phyloP scores from a whole-genome alignment of 1,284 basidiomycete genomes.

The Malassezia globosa region DNA sequence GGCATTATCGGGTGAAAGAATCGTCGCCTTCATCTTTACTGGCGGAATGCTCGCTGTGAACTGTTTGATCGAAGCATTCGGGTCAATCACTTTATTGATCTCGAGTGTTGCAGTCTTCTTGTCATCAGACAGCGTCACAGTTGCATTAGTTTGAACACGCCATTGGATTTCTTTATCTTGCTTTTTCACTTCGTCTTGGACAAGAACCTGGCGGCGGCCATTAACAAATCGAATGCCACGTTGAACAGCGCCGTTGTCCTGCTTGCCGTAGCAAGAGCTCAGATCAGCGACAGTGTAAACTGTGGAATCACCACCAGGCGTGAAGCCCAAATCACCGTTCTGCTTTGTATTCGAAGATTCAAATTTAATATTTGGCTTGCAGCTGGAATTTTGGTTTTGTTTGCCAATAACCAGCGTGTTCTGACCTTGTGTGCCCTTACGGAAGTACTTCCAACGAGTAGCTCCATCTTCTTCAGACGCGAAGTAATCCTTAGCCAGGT shows the following conservation, averaged over 20 bases:
- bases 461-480: constrained; percentile 26
- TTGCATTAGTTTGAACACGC: constrained; percentile 91
- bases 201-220: constrained; percentile 72
- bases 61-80: constrained; percentile 49
- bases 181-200: constrained; percentile 48
- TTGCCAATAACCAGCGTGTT: constrained; percentile 76
- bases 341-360: constrained; percentile 60
- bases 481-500: constrained; percentile 52
- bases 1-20: constrained; percentile 57
- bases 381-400: constrained; percentile 68
- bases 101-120: constrained; percentile 56
- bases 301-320: constrained; percentile 60
- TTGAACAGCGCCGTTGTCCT: constrained; percentile 54
- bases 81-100: constrained; percentile 53
- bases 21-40: constrained; percentile 50
- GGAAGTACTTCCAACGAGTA: constrained; percentile 54
- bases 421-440: constrained; percentile 91
- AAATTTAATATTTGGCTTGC: constrained; percentile 56
- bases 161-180: constrained; percentile 56
- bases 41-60: constrained; percentile 3
- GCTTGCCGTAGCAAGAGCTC: constrained; percentile 63
- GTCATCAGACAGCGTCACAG: constrained; percentile 46
- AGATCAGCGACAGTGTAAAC: constrained; percentile 75
- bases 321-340: constrained; percentile 58
- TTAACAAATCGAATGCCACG: constrained; percentile 84